Evolutionary conservation across 2,329 filamentous ascomycete species (phyloP), one percentile per base, ranked within the genome.

Genomic region (Penicillium sp.): DNA sequence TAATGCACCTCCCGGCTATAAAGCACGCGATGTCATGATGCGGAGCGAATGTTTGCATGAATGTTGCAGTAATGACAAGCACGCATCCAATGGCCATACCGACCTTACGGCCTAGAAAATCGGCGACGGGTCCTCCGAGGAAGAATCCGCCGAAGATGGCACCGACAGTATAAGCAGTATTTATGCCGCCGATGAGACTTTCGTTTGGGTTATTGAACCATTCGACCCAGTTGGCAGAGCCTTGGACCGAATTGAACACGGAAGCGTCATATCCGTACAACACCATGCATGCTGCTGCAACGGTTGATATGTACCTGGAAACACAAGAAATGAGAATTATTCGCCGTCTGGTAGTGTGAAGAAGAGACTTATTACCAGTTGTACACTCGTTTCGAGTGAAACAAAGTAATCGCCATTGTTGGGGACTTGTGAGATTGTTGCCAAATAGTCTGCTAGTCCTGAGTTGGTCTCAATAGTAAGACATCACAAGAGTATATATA

Each of bases 201-300:
- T 72, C 52, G 28, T 63, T 61, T 0, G 69, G 69, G 33, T 73
- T 66, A 63, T 85, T 76, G 70, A 88, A 88, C 74, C 81, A 89
- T 18, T 74, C 74, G 12, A 84, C 73, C 86, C 87, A 90, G 68
- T 89, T 81, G 14, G 82, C 70, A 1, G 84, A 88, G 30, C 83
- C 84, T 70, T 88, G 86, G 5, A 88, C 81, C 5, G 86, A 85
- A 69, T 90, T 90, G 77, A 85, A 90, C 47, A 88, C 86, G 38
- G 85, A 87, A 1, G 86, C 85, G 78, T 89, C 87, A 68, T 89
- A 89, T 57, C 87, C 87, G 68, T 89, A 89, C 46, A 90, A 78
- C 21, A 89, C 85, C 87, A 89, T 89, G 70, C 85, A 89, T 69
- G 85, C 84, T 65, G 87, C 86, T 56, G 86, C 86, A 62, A 89